Base-by-base conservation (phyloP, 805 yeast genomes). In the Vanderwaltozyma verrucispora region DNA sequence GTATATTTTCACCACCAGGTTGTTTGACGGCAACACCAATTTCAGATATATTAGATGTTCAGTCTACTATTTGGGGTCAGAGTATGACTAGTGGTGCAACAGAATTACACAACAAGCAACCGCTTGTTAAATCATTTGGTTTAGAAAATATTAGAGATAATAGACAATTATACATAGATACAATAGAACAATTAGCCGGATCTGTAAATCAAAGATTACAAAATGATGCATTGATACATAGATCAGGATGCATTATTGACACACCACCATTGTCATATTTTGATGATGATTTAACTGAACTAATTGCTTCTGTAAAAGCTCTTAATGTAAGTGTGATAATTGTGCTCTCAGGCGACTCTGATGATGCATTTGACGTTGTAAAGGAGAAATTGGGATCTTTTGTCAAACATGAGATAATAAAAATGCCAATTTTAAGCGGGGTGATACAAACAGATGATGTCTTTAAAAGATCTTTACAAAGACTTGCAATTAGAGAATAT, bases 91-190 rank as follows among this genome's bases (percentile, higher is more conserved):
- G 84, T 10, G 92, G 94, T 30, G 75, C 84, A 1, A 76, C 88
- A 1, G 64, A 70, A 42, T 76, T 80, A 44, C 88, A 83, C 55
- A 83, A 84, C n/a, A 84, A 85, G 55, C 94, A 85, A 57, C 96
- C 97, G 0, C 56, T 81, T n/a, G 89, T 82, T 8, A 79, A 81
- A 50, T 77, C 72, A 50, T 86, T 68, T 59, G 98, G 97, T 0
- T 68, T 78, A 37, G 83, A 78, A 34, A 60, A 65, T 27, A 67
- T 74, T 11, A 47, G 60, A 1, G 78, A 75, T 11, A 86, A 86
- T 54, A 54, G 40, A 28, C 42, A 41, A 4, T 38, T 70, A 36
- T 86, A 74, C 61, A 67, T 70, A 43, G 61, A 66, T 35, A 65
- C 67, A 30, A 45, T 75, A 1, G 53, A 72, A 1, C 67, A 71